phyloP scores from a whole-genome alignment of 2,329 filamentous ascomycete genomes.

The Fusarium armeniacum region DNA sequence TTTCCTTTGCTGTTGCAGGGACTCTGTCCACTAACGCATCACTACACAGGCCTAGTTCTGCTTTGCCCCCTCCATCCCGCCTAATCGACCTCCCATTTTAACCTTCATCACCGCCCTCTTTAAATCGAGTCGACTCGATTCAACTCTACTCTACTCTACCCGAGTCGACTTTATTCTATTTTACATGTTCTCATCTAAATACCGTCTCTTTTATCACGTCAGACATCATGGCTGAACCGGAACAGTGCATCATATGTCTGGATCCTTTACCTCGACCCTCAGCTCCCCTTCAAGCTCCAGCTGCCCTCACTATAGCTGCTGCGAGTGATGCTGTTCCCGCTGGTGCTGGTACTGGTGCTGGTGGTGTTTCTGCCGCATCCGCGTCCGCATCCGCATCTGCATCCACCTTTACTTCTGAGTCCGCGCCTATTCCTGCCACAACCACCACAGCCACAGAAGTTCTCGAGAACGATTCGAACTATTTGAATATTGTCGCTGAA shows the following conservation, averaged over 20 bases:
- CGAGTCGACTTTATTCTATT: slow-evolving; percentile 45
- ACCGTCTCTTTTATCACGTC: slow-evolving; percentile 55
- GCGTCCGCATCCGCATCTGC: slow-evolving; percentile 44
- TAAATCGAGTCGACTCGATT: slow-evolving; percentile 35
- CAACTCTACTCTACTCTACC: slow-evolving; percentile 37
- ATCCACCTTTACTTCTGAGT: slow-evolving; percentile 21
- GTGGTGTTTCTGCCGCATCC: slow-evolving; percentile 37
- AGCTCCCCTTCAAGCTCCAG: slow-evolving; percentile 35
- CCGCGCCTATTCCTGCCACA: slow-evolving; percentile 38
- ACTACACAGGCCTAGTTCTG: slow-evolving; percentile 40
- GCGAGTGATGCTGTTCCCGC: slow-evolving; percentile 32
- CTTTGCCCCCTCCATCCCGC: slow-evolving; percentile 32
- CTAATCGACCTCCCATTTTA: slow-evolving; percentile 34
- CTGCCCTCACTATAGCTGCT: slow-evolving; percentile 42
- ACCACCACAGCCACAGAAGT: slow-evolving; percentile 46
- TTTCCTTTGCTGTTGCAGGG: slow-evolving; percentile 46
- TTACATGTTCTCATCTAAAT: slow-evolving; percentile 64
- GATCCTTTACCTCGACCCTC: slow-evolving; percentile 66
- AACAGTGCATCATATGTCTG: slow-evolving; percentile 79
- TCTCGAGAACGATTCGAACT: slow-evolving; percentile 52
- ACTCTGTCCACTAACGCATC: slow-evolving; percentile 54
- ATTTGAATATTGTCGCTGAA: slow-evolving; percentile 66
- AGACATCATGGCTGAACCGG: slow-evolving; percentile 67
- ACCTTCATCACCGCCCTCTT: slow-evolving; percentile 44
- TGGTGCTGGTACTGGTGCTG: slow-evolving; percentile 33